Conservation (phyloP, 2,329 filamentous ascomycete species). For the Penicillium sp. region DNA sequence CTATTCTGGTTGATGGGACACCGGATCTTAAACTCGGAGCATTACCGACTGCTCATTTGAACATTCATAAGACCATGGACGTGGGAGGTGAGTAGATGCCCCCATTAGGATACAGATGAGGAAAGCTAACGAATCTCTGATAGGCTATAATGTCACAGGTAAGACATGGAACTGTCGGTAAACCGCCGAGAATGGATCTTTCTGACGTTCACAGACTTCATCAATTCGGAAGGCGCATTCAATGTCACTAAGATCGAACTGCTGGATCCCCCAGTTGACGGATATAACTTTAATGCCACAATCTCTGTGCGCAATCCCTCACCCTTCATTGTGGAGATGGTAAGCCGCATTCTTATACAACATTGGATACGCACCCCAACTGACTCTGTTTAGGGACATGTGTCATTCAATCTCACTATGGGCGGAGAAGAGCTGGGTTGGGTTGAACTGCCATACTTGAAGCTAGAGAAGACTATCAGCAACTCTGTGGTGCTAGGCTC, state of each 20-base stretch:
- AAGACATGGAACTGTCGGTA: background rate
- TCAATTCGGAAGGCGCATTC: constrained; percentile 20
- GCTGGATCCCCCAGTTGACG: constrained; percentile 16
- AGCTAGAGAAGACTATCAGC: constrained; percentile 13
- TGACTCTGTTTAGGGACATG: constrained; percentile 18
- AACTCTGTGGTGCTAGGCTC: constrained; percentile 17
- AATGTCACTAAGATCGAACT: constrained; percentile 24
- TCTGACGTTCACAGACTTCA: constrained; percentile 17
- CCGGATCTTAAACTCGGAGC: constrained; percentile 20
- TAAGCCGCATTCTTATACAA: constrained; percentile 1
- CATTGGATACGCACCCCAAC: background rate
- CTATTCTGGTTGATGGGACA: constrained; percentile 18
- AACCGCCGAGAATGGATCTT: background rate
- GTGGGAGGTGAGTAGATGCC: constrained; percentile 20
- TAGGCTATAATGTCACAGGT: constrained; percentile 27
- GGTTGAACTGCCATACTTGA: constrained; percentile 24
- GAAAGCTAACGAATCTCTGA: background rate
- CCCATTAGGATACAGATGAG: background rate
- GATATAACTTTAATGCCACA: constrained; percentile 29
- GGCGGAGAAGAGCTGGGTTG: constrained; percentile 20
- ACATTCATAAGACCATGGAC: constrained; percentile 24
- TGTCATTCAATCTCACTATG: constrained; percentile 27
- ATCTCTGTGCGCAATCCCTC: constrained; percentile 23
- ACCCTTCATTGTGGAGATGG: constrained; percentile 23
- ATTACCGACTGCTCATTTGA: constrained; percentile 24